A percentile compares a stretch with the other conserved stretches of the same genome.
Conservation (phyloP, 441 rosid species). For the Erodium texanum region DNA sequence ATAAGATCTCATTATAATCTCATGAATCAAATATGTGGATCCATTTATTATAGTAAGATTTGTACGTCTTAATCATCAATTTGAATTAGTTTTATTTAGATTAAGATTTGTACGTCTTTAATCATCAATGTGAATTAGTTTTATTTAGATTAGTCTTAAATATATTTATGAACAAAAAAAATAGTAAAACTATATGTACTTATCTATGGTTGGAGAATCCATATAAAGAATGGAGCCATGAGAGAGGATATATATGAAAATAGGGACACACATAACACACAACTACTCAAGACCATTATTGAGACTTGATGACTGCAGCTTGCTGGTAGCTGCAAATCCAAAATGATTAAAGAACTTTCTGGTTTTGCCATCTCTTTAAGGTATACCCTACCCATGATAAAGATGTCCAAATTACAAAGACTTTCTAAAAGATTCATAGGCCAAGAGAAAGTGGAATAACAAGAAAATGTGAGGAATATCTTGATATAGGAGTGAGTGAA, state of each 20-base stretch:
- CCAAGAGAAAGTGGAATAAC: background rate
- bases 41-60: too few species aligned
- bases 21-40: too few species aligned
- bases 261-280: background rate
- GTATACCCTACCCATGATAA: background rate
- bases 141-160: too few species aligned
- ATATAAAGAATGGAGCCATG: too few species aligned
- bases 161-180: too few species aligned
- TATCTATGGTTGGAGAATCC: too few species aligned
- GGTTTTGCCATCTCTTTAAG: conserved; percentile 6
- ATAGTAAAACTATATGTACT: too few species aligned
- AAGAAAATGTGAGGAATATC: background rate
- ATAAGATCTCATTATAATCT: too few species aligned
- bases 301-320: conserved; percentile 1
- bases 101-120: too few species aligned
- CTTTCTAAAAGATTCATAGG: conserved; percentile 2
- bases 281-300: background rate
- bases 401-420: conserved; percentile 1
- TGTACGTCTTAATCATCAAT: too few species aligned
- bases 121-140: too few species aligned
- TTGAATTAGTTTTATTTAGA: too few species aligned
- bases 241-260: background rate
- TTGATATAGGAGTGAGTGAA: background rate
- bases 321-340: background rate
- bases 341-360: conserved; percentile 1